Base-by-base conservation (phyloP, 2,329 filamentous ascomycete species). In the Colletotrichum shisoi region DNA sequence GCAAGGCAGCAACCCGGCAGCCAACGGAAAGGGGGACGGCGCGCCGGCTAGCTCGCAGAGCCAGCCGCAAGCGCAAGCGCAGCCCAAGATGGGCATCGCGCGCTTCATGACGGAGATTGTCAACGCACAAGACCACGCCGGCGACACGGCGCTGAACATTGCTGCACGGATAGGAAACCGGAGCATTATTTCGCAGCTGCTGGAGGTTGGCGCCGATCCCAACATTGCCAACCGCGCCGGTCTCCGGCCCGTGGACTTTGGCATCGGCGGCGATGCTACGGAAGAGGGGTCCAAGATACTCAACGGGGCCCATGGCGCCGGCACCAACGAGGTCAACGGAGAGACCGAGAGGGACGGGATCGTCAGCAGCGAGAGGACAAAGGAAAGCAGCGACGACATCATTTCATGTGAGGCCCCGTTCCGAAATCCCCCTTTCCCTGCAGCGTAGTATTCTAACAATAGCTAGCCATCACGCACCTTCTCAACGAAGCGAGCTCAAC, bases 61-160 rank as follows among this genome's bases (percentile, higher is more conserved):
- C 0, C 71, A 69, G 11, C 72, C 71, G 1, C 71, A 68, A 15
- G 78, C 71, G 1, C 71, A 68, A 15, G 77, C 69, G 13, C 80
- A 79, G 48, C 91, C 87, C 62, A 92, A 86, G 70, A 96, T 98
- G 79, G 92, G 91, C 27, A 85, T 99, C 60, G 94, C 92, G 37
- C 89, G 93, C 44, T 99, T 99, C 79, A 96, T 99, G 87, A 92
- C 91, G 56, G 94, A 98, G 75, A 96, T 99, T 77, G 94, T 99
- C 68, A 98, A 99, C 73, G 91, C 94, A 0, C 91, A 94, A 73
- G 95, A 99, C 77, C 93, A 94, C 73, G 91, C 91, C 40, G 95
- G 95, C 0, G 96, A 99, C 74, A 99, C 95, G 0, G 95, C 95
- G 0, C 83, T 99, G 21, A 97, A 97, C 72, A 90, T 98, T 69